A percentile compares a stretch with the other conserved stretches of the same genome.
These are phyloP conservation scores for Arachnomyces sp. DNA, from an alignment of 2,329 filamentous ascomycete species.

Conservation along the genomic window DNA sequence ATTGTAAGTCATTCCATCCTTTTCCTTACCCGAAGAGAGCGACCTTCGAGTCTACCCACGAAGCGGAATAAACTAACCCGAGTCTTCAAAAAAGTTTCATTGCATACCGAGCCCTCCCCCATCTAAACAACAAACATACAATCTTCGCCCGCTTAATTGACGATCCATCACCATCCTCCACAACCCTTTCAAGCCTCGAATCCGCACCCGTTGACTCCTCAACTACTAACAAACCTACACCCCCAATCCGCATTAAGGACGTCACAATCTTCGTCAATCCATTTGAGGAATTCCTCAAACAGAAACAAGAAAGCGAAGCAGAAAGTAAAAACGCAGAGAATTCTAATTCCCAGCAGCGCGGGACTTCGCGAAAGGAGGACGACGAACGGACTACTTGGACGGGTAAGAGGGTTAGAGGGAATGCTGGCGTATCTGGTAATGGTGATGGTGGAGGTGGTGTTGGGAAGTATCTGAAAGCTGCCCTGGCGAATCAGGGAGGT, in stretches of 20 bases:
- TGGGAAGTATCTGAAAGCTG: constrained; percentile 76
- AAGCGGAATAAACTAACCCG: not conserved
- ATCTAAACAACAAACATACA: constrained; percentile 94
- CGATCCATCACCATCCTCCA: constrained; percentile 43
- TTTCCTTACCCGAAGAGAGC: too few relatives aligned
- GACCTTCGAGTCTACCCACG: too few relatives aligned
- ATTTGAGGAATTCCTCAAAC: constrained; percentile 83
- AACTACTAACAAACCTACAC: constrained; percentile 63
- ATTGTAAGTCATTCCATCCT: constrained; percentile 47
- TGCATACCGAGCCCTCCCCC: constrained; percentile 73
- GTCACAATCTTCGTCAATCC: constrained; percentile 86
- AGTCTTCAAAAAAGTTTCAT: constrained; percentile 65
- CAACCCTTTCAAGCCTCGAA: constrained; percentile 64
- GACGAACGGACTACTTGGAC: constrained; percentile 95
- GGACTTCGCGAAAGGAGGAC: constrained; percentile 45
- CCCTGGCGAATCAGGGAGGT: constrained; percentile 32
- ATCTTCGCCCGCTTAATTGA: constrained; percentile 84
- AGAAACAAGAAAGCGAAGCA: constrained; percentile 60
- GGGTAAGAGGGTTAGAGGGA: constrained; percentile 72
- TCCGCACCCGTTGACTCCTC: constrained; percentile 63
- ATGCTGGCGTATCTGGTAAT: constrained; percentile 50
- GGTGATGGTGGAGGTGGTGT: constrained; percentile 45
- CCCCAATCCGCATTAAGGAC: constrained; percentile 73
- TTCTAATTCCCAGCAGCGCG: constrained; percentile 15
- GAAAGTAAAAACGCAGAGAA: constrained; percentile 35